Evolutionary conservation across 192 early-diverging fungal genomes (phyloP).

Genomic region (Gaertneriomyces semiglobifer): DNA sequence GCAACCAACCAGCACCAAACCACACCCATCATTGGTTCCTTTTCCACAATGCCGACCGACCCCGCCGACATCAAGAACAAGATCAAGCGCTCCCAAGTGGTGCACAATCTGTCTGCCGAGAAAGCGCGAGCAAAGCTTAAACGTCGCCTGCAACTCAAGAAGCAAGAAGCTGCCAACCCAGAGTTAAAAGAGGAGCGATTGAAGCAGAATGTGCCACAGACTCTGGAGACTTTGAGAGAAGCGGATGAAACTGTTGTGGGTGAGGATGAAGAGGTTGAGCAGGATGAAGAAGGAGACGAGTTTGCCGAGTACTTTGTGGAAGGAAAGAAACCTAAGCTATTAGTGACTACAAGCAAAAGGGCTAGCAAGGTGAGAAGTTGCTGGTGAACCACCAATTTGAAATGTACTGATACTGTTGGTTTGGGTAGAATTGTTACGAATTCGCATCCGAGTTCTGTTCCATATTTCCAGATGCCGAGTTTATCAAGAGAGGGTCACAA

Average conservation of each 20-base stretch:
- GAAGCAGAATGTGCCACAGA: slow-evolving; percentile 84
- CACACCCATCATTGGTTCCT: too few species aligned
- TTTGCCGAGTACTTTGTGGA: slow-evolving; percentile 79
- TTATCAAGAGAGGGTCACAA: slow-evolving; percentile 80
- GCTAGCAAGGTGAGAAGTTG: slow-evolving; percentile 20
- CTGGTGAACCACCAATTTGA: background rate
- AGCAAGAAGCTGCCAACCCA: slow-evolving; percentile 80
- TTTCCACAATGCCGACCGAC: slow-evolving; percentile 19
- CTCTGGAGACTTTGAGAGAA: slow-evolving; percentile 89
- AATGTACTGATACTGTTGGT: background rate
- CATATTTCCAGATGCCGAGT: slow-evolving; percentile 88
- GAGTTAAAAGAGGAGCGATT: slow-evolving; percentile 84
- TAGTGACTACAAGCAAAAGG: slow-evolving; percentile 82
- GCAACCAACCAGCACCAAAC: too few species aligned
- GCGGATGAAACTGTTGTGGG: slow-evolving; percentile 84
- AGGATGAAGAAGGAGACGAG: slow-evolving; percentile 54
- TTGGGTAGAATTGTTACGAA: slow-evolving; percentile 59
- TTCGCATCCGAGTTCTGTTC: slow-evolving; percentile 86
- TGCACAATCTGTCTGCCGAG: slow-evolving; percentile 64
- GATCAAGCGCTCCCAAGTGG: slow-evolving; percentile 74
- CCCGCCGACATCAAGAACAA: slow-evolving; percentile 32
- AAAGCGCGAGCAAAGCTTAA: slow-evolving; percentile 75
- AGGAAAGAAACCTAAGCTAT: slow-evolving; percentile 84
- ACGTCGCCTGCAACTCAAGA: slow-evolving; percentile 65
- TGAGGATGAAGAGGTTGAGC: slow-evolving; percentile 50